These are phyloP conservation scores for Nicotiana otophora DNA, from an alignment of 257 asterid species.

Conservation along the genomic window DNA sequence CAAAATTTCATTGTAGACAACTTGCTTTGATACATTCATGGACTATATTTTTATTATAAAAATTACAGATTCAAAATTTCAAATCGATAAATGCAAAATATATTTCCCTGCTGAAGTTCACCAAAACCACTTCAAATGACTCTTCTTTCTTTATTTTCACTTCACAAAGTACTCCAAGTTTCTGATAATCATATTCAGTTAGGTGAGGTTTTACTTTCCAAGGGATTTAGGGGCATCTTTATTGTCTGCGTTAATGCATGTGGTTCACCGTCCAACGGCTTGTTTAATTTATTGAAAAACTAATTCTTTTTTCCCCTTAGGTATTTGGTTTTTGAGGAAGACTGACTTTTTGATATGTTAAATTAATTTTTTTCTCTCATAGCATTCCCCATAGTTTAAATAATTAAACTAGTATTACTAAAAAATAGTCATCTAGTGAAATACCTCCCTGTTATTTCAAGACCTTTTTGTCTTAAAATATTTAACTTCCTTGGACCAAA, in stretches of 20 bases:
- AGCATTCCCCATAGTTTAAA: no score
- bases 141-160: no score
- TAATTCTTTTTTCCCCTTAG: neutral
- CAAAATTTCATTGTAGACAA: neutral
- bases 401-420: no score
- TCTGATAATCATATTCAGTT: neutral
- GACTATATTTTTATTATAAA: constrained; percentile 14
- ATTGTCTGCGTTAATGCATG: neutral
- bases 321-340: neutral
- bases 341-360: neutral
- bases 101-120: neutral
- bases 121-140: no score
- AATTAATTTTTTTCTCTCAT: no score
- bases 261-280: neutral
- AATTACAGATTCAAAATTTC: no score
- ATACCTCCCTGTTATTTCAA: no score
- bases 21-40: neutral
- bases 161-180: neutral
- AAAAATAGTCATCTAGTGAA: no score
- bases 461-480: no score
- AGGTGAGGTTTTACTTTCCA: neutral
- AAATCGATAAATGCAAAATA: no score
- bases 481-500: neutral
- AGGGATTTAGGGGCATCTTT: neutral
- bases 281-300: neutral